These are phyloP conservation scores for Spergularia azorica DNA, from an alignment of 179 eudicot species.

Conservation along the genomic window DNA sequence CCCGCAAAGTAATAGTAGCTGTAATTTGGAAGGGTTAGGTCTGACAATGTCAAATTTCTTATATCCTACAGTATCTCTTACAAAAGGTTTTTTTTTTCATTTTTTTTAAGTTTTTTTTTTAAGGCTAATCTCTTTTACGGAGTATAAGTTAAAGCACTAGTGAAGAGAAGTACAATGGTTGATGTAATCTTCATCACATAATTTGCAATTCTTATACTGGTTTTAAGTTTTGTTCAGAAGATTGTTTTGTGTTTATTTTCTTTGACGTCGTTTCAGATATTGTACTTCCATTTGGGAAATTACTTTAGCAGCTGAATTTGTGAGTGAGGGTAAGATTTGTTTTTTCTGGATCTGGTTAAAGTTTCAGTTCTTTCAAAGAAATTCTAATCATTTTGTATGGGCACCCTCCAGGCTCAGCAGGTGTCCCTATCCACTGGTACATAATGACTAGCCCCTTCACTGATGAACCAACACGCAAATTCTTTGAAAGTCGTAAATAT, in stretches of 20 bases:
- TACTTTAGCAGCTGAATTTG: constrained; percentile 85
- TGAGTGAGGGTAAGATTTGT: constrained; percentile 65
- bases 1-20: background rate
- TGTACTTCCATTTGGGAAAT: constrained; percentile 95
- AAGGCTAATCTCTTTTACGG: too few relatives aligned
- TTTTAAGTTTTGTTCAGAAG: background rate
- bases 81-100: background rate
- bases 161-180: background rate
- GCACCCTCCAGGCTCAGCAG: constrained; percentile 49
- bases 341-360: background rate
- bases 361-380: background rate
- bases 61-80: background rate
- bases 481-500: constrained; percentile 75
- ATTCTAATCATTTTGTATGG: constrained; percentile 30
- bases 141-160: background rate
- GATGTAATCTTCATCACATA: background rate
- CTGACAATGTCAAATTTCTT: background rate
- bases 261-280: constrained; percentile 51
- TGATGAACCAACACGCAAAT: constrained; percentile 77
- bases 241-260: background rate
- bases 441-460: constrained; percentile 99
- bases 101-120: too few relatives aligned
- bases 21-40: background rate
- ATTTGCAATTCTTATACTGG: background rate
- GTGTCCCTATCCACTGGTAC: constrained; percentile 84